Conservation (phyloP, 2,329 filamentous ascomycete genomes). For the Fusarium sp. region DNA sequence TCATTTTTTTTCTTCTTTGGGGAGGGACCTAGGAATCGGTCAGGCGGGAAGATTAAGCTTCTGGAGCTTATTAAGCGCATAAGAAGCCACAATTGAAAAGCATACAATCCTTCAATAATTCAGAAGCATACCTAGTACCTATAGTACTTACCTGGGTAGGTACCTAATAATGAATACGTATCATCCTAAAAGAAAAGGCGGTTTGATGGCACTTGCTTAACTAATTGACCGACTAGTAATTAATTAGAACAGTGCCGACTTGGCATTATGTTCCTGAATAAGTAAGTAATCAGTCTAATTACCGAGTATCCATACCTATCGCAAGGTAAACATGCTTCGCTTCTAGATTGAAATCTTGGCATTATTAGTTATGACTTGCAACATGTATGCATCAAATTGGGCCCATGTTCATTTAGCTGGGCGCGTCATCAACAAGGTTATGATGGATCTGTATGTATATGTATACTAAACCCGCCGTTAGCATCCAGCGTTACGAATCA, state of each 20-base stretch:
- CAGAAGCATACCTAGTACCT: no score
- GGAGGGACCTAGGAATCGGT: no score
- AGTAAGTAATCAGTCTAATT: neutral
- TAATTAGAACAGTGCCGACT: no score
- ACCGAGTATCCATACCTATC: neutral
- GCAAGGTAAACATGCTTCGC: neutral
- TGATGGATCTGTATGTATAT: neutral
- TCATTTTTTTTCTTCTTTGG: no score
- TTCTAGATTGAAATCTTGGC: neutral
- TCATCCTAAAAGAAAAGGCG: neutral
- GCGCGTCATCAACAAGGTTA: conserved; percentile 13
- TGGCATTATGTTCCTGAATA: conserved; percentile 13
- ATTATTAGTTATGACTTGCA: no score
- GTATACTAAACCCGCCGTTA: conserved; percentile 1
- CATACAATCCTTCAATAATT: neutral
- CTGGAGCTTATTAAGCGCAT: conserved; percentile 1
- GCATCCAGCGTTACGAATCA: conserved; percentile 32
- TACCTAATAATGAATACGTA: no score
- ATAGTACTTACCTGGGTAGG: no score
- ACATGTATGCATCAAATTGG: neutral
- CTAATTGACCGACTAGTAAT: no score
- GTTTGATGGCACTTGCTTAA: conserved; percentile 3
- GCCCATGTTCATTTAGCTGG: neutral
- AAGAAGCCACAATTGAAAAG: neutral
- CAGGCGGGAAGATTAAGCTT: neutral